Conservation (phyloP, 2,329 filamentous ascomycete genomes). For the Cladosporium cucumerinum region DNA sequence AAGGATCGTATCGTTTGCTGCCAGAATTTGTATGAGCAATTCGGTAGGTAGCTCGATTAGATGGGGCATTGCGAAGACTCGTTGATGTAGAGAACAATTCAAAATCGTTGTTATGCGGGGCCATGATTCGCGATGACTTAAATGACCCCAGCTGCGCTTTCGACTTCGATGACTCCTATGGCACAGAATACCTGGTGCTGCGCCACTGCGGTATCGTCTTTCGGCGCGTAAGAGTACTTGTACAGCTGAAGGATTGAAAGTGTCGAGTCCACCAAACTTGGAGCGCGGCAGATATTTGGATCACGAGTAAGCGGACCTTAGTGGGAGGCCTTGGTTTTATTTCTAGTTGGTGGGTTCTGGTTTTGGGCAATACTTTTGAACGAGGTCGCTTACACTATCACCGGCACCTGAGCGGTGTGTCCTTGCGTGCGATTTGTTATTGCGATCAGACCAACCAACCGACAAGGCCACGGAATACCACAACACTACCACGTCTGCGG, state of each 20-base stretch:
- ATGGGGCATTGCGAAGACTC: neutral
- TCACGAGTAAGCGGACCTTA: too few species aligned
- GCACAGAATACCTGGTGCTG: neutral
- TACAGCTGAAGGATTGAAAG: too few species aligned
- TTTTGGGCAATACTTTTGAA: neutral
- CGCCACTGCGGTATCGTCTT: neutral
- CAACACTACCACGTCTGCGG: neutral
- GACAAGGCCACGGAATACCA: neutral
- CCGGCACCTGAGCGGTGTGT: too few species aligned
- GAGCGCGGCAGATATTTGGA: too few species aligned
- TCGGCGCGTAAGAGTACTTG: neutral
- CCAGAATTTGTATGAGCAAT: neutral
- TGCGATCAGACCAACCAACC: neutral
- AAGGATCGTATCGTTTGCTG: neutral
- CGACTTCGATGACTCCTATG: neutral
- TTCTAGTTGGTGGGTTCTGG: too few species aligned
- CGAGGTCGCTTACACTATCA: too few species aligned
- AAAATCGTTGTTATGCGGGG: too few species aligned
- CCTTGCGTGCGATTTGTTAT: neutral
- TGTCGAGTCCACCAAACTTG: too few species aligned
- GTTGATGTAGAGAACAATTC: neutral
- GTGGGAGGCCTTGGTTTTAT: too few species aligned
- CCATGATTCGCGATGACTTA: too few species aligned
- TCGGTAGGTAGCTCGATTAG: neutral
- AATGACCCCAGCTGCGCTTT: neutral